Conservation (phyloP, 176 grass and related monocot genomes). For the Oryza coarctata region DNA sequence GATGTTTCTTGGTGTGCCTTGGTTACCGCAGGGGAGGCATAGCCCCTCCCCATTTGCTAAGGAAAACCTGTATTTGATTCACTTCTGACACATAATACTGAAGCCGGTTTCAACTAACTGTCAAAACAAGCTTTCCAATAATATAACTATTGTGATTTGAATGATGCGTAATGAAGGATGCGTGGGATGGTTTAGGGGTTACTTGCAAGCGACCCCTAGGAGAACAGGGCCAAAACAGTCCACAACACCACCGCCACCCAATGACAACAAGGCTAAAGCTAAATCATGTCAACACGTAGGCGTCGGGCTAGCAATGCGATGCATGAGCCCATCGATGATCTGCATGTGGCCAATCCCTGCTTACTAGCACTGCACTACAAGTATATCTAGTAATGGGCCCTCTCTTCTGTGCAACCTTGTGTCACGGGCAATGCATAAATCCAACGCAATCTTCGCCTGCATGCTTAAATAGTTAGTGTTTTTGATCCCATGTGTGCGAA, state of each 20-base stretch:
- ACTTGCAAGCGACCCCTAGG: background rate
- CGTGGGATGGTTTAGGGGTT: background rate
- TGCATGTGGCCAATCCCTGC: background rate
- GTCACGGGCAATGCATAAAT: background rate
- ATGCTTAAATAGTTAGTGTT: too few relatives aligned
- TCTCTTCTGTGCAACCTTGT: background rate
- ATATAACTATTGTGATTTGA: background rate
- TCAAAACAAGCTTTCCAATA: background rate
- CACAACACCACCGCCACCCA: background rate
- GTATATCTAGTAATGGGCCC: background rate
- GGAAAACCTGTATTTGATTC: too few relatives aligned
- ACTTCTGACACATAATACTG: too few relatives aligned
- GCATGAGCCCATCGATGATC: background rate
- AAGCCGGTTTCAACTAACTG: too few relatives aligned
- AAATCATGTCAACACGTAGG: too few relatives aligned
- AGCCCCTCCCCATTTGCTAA: too few relatives aligned
- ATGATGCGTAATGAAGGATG: background rate
- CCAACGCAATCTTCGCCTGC: background rate
- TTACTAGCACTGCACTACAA: background rate
- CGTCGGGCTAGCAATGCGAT: background rate
- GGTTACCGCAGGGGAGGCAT: too few relatives aligned
- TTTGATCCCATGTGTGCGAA: too few relatives aligned
- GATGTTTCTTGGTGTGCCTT: too few relatives aligned
- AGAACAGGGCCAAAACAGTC: background rate
- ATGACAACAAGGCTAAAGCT: background rate